Percentiles rank a stretch among this genome's conserved stretches.
phyloP scores from a whole-genome alignment of 441 rosid genomes.

The Adansonia grandidieri region DNA sequence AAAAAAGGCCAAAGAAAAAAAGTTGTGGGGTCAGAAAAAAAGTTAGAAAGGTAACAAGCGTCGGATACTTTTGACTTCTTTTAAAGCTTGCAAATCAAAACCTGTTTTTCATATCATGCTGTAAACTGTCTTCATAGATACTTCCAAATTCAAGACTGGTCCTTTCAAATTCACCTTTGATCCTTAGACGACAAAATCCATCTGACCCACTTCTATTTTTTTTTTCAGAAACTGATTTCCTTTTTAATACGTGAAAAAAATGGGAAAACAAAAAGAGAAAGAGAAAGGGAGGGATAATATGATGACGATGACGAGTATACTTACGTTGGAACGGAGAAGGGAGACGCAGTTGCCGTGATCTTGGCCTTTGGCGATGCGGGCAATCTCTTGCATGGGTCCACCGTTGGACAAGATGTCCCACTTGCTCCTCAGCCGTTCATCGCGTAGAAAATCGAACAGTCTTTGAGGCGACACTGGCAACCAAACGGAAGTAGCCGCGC shows the following conservation, averaged over 20 bases:
- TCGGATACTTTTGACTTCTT: conserved; percentile 74
- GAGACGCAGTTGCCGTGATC: conserved; percentile 90
- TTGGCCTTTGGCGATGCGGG: conserved; percentile 88
- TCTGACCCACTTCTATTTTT: conserved; percentile 26
- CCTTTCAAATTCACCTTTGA: conserved; percentile 29
- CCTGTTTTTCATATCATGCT: conserved; percentile 24
- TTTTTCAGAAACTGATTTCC: not conserved
- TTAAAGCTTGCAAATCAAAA: not conserved
- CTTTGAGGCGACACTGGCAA: conserved; percentile 73
- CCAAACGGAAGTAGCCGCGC: conserved; percentile 96
- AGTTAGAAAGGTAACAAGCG: conserved; percentile 54
- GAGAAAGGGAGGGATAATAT: too few relatives aligned
- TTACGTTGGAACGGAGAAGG: conserved; percentile 72
- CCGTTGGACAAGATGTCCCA: conserved; percentile 94
- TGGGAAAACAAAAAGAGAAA: not conserved
- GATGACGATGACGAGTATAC: conserved; percentile 8
- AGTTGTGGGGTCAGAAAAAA: not conserved
- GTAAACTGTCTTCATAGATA: conserved; percentile 45
- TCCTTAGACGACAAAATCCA: conserved; percentile 5
- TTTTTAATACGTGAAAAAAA: not conserved
- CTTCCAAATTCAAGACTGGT: conserved; percentile 54
- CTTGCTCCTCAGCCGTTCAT: conserved; percentile 83
- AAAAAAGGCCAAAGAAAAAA: not conserved
- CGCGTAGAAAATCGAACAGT: conserved; percentile 78
- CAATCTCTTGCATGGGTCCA: conserved; percentile 95